Percentiles rank a stretch among this genome's conserved stretches.
Evolutionary conservation across 331 rosid species (phyloP).

Genomic region (Saraca asoca): DNA sequence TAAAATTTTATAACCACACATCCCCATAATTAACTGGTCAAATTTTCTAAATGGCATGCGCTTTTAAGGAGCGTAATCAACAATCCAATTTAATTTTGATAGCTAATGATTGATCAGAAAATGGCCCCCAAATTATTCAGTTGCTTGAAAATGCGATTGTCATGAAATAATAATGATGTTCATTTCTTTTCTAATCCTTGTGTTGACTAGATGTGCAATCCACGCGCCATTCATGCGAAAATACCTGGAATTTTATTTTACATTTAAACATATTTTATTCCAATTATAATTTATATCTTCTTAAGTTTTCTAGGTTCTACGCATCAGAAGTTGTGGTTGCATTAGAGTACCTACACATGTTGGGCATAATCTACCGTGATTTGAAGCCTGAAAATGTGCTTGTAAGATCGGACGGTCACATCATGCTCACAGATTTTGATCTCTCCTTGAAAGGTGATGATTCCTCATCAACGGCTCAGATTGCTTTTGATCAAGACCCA

Average conservation of each 20-base stretch:
- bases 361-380: slow-evolving; percentile 44
- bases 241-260: too few species aligned
- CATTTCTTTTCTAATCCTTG: too few species aligned
- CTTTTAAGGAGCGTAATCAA: not conserved
- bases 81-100: not conserved
- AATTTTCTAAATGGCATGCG: too few species aligned
- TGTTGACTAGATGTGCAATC: too few species aligned
- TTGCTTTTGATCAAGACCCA: slow-evolving; percentile 18
- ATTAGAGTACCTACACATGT: slow-evolving; percentile 38
- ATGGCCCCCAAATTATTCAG: too few species aligned
- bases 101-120: too few species aligned
- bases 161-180: too few species aligned
- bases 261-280: not conserved
- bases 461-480: slow-evolving; percentile 22
- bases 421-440: slow-evolving; percentile 42
- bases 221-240: too few species aligned
- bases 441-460: slow-evolving; percentile 25
- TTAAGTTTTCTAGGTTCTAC: slow-evolving; percentile 27
- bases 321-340: slow-evolving; percentile 36
- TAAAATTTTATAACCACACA: too few species aligned
- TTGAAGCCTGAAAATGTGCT: slow-evolving; percentile 40
- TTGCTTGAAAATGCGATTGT: too few species aligned
- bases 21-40: too few species aligned
- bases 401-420: slow-evolving; percentile 38
- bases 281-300: not conserved